Evolutionary conservation across 2,329 filamentous ascomycete genomes (phyloP).

Genomic region (Colletotrichum destructivum): DNA sequence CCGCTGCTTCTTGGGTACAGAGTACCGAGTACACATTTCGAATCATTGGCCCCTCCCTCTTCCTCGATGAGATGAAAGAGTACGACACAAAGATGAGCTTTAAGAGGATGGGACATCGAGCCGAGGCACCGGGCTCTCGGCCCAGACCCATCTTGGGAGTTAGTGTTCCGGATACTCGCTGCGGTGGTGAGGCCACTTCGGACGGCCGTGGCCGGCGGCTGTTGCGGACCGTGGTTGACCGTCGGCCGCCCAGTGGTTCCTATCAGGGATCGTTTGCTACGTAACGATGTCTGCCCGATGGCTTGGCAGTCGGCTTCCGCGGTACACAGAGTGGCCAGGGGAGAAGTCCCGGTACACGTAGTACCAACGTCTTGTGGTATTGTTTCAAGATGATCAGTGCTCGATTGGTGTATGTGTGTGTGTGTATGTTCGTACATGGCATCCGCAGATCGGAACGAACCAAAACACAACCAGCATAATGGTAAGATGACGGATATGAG

Average conservation of each 20-base stretch:
- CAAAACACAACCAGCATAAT: not conserved
- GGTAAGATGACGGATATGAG: constrained; percentile 32
- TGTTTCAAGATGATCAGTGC: constrained; percentile 6
- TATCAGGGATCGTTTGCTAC: constrained; percentile 1
- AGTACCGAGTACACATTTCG: too few relatives aligned
- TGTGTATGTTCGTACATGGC: too few relatives aligned
- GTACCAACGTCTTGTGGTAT: not conserved
- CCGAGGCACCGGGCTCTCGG: constrained; percentile 3
- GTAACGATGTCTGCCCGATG: constrained; percentile 1
- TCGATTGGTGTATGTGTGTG: constrained; percentile 3
- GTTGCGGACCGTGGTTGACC: constrained; percentile 18
- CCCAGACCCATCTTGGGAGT: not conserved
- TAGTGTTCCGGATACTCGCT: not conserved
- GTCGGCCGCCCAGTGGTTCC: constrained; percentile 14
- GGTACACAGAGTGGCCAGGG: not conserved
- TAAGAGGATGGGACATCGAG: constrained; percentile 1
- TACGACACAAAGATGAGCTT: too few relatives aligned
- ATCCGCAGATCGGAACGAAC: too few relatives aligned
- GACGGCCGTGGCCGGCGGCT: constrained; percentile 19
- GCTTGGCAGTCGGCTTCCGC: constrained; percentile 2
- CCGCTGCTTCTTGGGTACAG: not conserved
- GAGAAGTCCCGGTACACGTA: not conserved
- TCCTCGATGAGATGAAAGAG: not conserved
- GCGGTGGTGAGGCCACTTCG: constrained; percentile 6
- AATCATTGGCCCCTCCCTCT: too few relatives aligned